These are phyloP conservation scores for Rhododendron ovatum DNA, from an alignment of 148 eudicot genomes.

Conservation along the genomic window DNA sequence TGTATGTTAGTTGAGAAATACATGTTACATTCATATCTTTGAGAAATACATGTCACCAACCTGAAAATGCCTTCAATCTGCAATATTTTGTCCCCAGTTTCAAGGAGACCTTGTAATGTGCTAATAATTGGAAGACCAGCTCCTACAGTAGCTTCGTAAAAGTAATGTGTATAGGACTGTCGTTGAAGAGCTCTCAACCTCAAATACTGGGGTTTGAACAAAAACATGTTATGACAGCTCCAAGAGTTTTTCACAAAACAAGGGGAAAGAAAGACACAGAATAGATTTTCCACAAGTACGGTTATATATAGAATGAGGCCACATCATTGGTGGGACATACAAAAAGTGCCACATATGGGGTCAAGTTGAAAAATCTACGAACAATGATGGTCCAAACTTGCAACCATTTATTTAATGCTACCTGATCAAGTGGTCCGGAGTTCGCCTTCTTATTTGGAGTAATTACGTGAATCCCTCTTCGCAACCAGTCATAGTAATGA, in stretches of 20 bases:
- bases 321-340: background rate
- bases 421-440: slow-evolving; percentile 99
- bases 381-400: background rate
- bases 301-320: background rate
- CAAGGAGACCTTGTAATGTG: slow-evolving; percentile 88
- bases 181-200: slow-evolving; percentile 79
- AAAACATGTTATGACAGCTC: background rate
- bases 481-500: slow-evolving; percentile 85
- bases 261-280: slow-evolving; percentile 4
- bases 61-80: slow-evolving; percentile 94
- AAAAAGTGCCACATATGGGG: background rate
- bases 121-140: slow-evolving; percentile 98
- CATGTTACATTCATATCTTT: too few relatives aligned
- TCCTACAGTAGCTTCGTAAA: slow-evolving; percentile 98
- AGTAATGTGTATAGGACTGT: slow-evolving; percentile 88
- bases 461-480: slow-evolving; percentile 76
- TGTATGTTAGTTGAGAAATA: too few relatives aligned
- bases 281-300: background rate
- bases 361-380: background rate
- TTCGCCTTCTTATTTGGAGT: slow-evolving; percentile 98
- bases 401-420: slow-evolving; percentile 14
- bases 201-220: slow-evolving; percentile 52
- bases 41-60: slow-evolving; percentile 25
- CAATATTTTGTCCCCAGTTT: slow-evolving; percentile 93
- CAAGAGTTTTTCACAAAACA: background rate